phyloP scores from a whole-genome alignment of 116 monocot genomes.

The Papilionanthe hybrid region DNA sequence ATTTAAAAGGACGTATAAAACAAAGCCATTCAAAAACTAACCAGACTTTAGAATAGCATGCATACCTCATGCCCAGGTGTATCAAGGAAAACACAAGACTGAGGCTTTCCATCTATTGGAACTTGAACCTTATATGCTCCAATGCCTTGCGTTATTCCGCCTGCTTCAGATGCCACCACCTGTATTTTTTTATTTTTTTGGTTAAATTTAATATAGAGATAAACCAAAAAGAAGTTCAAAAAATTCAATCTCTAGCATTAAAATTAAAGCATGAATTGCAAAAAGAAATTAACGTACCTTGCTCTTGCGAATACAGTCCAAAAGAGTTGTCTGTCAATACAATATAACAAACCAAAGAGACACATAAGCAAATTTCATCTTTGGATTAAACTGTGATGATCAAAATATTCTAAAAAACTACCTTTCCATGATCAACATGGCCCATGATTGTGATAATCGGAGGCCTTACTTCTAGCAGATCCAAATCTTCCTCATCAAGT shows the following conservation, averaged over 20 bases:
- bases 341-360: constrained; percentile 1
- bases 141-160: constrained; percentile 98
- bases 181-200: constrained; percentile 19
- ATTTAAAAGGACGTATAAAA: background rate
- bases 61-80: constrained; percentile 98
- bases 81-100: constrained; percentile 87
- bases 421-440: constrained; percentile 99
- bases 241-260: background rate
- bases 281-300: constrained; percentile 42
- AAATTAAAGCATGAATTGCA: background rate
- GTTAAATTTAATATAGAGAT: constrained; percentile 3
- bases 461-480: constrained; percentile 71
- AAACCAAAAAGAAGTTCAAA: background rate
- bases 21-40: background rate
- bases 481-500: constrained; percentile 76
- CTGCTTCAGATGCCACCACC: constrained; percentile 98
- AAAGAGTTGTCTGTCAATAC: constrained; percentile 73
- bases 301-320: constrained; percentile 96
- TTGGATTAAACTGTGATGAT: background rate
- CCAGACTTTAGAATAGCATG: background rate
- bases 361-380: background rate
- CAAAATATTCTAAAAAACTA: constrained; percentile 12
- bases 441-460: constrained; percentile 99
- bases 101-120: constrained; percentile 67
- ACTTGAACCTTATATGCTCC: constrained; percentile 92